Base-by-base conservation (phyloP, 352 stramenopile species). In the Poterioochromonas sp. region DNA sequence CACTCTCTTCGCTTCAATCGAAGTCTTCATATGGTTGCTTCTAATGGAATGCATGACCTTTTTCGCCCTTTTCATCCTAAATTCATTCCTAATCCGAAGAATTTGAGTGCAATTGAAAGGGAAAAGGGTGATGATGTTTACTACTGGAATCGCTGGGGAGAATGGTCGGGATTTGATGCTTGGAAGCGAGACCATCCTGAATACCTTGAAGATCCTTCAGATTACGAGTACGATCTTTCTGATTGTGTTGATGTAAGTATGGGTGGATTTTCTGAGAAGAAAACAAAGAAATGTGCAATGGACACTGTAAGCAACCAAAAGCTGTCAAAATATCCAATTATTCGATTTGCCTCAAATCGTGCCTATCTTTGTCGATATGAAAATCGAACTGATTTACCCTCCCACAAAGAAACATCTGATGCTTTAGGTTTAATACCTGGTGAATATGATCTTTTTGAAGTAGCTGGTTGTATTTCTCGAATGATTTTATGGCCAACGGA, bases 261-360 rank as follows among this genome's bases (percentile, higher is more conserved):
- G 12, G 34, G 8, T 32, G 58, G 26, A 37, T 68, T 68, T 26
- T 29, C 26, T 35, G 12, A 37, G 34, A 18, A 32, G 5, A 5
- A 68, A 40, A 68, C 34, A 37, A 40, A 32, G 12, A 12, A 26
- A 32, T 68, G 58, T 39, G 58, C 58, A 37, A 40, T 68, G 26
- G 29, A 37, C 12, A 32, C 5, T 39, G 58, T 5, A 12, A 26
- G 26, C 26, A 26, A 26, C 26, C 47, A 15, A n/a, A 20, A 20
- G 44, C 44, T 20, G 8, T 8, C 44, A 20, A 20, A 53, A 15
- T 18, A 37, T 68, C 58, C 58, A 40, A 26, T 68, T 8, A 35
- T 68, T 68, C 58, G 58, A 12, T 68, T 40, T 39, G 29, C 58
- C 11, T 68, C 58, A 15, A 68, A 68, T 68, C 58, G 58, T 40